A percentile compares a stretch with the other conserved stretches of the same genome.
phyloP scores from a whole-genome alignment of 192 early-diverging fungal genomes.

The Gigaspora rosea region DNA sequence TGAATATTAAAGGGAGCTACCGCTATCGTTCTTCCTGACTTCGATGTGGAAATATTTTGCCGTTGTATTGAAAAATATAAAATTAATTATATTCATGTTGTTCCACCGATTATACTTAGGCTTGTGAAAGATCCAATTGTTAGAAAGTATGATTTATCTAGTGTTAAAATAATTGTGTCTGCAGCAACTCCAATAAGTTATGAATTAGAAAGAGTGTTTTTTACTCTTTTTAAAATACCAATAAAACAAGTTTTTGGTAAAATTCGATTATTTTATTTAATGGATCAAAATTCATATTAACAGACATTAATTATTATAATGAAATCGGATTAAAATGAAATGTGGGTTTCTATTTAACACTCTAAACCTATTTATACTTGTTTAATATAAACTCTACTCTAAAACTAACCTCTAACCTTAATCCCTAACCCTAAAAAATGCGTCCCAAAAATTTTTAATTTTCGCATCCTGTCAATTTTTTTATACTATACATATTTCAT shows the following conservation, averaged over 20 bases:
- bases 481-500: no score
- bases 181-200: constrained; percentile 66
- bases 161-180: constrained; percentile 49
- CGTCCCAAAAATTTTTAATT: no score
- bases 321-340: no score
- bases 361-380: no score
- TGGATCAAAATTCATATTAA: neutral
- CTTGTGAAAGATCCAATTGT: constrained; percentile 68
- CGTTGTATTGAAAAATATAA: constrained; percentile 54
- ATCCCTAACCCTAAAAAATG: no score
- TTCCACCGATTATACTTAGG: constrained; percentile 70
- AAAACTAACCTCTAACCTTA: no score
- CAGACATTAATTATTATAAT: no score
- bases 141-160: constrained; percentile 61
- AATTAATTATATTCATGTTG: constrained; percentile 44
- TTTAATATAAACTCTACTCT: no score
- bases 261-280: neutral
- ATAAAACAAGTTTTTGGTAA: constrained; percentile 73
- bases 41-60: constrained; percentile 59
- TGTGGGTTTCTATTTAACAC: no score
- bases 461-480: no score
- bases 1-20: constrained; percentile 42
- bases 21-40: constrained; percentile 63
- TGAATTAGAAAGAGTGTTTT: constrained; percentile 42
- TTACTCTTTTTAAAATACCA: constrained; percentile 30